Evolutionary conservation across 148 eudicot genomes (phyloP).

Genomic region (Bassia scoparia): DNA sequence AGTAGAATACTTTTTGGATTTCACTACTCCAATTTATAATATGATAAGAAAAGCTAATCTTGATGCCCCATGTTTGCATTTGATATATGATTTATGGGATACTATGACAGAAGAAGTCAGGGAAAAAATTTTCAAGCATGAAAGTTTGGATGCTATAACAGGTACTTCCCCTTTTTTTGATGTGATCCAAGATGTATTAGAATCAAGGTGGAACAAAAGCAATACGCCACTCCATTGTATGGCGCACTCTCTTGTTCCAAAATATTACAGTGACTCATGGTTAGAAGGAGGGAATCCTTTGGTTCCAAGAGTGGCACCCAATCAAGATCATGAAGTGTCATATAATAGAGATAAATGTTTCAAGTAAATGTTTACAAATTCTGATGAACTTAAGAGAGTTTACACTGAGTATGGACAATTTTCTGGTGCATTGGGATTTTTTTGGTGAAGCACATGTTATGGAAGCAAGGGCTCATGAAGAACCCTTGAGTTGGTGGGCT

Average conservation of each 20-base stretch:
- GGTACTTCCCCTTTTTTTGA: slow-evolving; percentile 1
- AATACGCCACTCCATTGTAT: slow-evolving; percentile 9
- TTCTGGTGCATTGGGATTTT: background rate
- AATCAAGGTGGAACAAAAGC: slow-evolving; percentile 8
- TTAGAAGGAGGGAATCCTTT: background rate
- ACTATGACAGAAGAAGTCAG: background rate
- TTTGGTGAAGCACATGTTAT: background rate
- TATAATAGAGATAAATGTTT: slow-evolving; percentile 6
- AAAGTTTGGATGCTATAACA: background rate
- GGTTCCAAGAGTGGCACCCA: background rate
- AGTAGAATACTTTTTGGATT: background rate
- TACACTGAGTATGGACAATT: background rate
- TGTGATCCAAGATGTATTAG: background rate
- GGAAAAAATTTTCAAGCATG: background rate
- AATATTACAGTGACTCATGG: slow-evolving; percentile 6
- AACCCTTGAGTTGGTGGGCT: slow-evolving; percentile 9
- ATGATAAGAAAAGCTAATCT: background rate
- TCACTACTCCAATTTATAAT: background rate
- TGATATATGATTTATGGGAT: background rate
- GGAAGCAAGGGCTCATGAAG: background rate
- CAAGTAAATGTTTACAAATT: background rate
- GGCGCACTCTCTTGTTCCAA: slow-evolving; percentile 3
- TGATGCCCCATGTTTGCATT: background rate
- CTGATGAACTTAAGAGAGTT: background rate
- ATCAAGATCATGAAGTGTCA: slow-evolving; percentile 2